These are phyloP conservation scores for Agroathelia rolfsii DNA, from an alignment of 1,284 basidiomycete genomes.

Conservation along the genomic window DNA sequence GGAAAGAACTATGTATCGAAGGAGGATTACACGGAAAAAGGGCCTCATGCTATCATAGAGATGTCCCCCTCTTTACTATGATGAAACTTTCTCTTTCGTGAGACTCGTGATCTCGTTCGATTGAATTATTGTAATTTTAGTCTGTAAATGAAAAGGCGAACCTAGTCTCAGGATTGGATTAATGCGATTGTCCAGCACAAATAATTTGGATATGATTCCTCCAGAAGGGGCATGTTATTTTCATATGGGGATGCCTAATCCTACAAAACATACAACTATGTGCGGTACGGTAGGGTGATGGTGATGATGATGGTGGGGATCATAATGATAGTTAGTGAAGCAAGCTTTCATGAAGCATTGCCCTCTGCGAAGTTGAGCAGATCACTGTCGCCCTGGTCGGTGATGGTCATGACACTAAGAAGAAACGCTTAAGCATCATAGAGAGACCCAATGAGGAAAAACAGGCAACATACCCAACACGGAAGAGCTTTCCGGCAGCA, in stretches of 20 bases:
- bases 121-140: slow-evolving; percentile 41
- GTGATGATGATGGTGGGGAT: too few species aligned
- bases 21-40: slow-evolving; percentile 60
- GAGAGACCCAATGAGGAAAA: slow-evolving; percentile 2
- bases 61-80: slow-evolving; percentile 69
- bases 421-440: slow-evolving; percentile 8
- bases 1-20: slow-evolving; percentile 69
- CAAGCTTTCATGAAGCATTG: slow-evolving; percentile 33
- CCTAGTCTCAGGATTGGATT: not conserved
- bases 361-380: slow-evolving; percentile 72
- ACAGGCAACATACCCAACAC: slow-evolving; percentile 74
- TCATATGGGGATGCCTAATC: slow-evolving; percentile 9
- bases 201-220: slow-evolving; percentile 1
- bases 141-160: slow-evolving; percentile 7
- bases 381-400: slow-evolving; percentile 96
- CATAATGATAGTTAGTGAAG: not conserved
- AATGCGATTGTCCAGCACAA: slow-evolving; percentile 1
- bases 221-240: slow-evolving; percentile 10
- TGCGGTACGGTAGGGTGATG: too few species aligned
- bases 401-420: slow-evolving; percentile 88
- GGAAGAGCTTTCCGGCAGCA: slow-evolving; percentile 98
- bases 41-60: slow-evolving; percentile 63
- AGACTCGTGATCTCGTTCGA: too few species aligned
- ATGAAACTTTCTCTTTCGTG: too few species aligned
- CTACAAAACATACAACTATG: slow-evolving; percentile 9